These are phyloP conservation scores for Chalaropsis ovoidea DNA, from an alignment of 2,329 filamentous ascomycete species.

Conservation along the genomic window DNA sequence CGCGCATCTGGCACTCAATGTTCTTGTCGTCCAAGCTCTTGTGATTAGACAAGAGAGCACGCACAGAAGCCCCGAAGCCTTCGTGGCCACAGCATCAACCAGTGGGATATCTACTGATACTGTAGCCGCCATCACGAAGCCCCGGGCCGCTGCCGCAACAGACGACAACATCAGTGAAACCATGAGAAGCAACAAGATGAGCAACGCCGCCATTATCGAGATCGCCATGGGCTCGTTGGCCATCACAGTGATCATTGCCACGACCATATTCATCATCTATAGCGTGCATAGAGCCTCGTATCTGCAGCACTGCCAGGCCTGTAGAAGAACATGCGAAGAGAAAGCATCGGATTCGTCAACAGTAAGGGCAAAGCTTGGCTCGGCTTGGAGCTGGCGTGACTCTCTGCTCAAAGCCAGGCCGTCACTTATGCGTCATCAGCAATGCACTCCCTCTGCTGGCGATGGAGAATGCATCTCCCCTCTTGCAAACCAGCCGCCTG, in stretches of 20 bases:
- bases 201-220: slow-evolving; percentile 20
- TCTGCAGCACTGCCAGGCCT: background rate
- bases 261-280: slow-evolving; percentile 7
- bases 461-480: background rate
- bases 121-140: no score
- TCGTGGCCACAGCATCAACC: background rate
- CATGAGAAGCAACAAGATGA: background rate
- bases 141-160: background rate
- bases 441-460: background rate
- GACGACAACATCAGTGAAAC: background rate
- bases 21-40: background rate
- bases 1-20: background rate
- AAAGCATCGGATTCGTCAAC: background rate
- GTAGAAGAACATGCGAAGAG: background rate
- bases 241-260: background rate
- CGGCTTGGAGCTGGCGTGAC: background rate
- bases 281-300: background rate
- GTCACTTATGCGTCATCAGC: background rate
- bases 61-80: background rate
- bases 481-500: background rate
- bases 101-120: background rate
- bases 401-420: background rate
- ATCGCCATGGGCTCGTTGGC: slow-evolving; percentile 21
- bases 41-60: background rate
- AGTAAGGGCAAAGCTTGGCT: background rate